A percentile compares a stretch with the other conserved stretches of the same genome.
These are phyloP conservation scores for Malassezia arunalokei DNA, from an alignment of 1,284 basidiomycete species.

Conservation along the genomic window DNA sequence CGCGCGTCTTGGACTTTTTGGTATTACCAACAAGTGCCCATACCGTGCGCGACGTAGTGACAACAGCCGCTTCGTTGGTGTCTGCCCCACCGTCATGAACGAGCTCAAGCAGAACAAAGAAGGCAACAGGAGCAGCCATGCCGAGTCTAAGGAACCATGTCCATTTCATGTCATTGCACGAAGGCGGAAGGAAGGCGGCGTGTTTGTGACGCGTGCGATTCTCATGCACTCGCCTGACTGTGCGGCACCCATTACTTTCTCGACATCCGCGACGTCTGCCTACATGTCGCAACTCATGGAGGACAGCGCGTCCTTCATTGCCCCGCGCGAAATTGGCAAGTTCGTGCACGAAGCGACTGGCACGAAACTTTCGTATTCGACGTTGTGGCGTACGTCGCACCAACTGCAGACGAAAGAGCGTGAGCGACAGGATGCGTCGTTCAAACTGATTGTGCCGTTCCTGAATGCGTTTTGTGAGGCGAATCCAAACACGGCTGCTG, in stretches of 20 bases:
- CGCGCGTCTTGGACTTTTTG: conserved; percentile 10
- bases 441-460: conserved; percentile 14
- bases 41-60: conserved; percentile 16
- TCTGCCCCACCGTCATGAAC: conserved; percentile 14
- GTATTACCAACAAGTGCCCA: conserved; percentile 17
- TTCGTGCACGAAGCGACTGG: conserved; percentile 16
- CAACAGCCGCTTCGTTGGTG: conserved; percentile 16
- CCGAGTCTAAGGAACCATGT: neutral
- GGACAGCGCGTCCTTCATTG: conserved; percentile 8
- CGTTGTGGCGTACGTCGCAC: conserved; percentile 16
- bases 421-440: conserved; percentile 16
- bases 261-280: conserved; percentile 15
- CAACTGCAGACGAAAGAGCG: conserved; percentile 13
- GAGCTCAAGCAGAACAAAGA: conserved; percentile 10
- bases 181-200: conserved; percentile 15
- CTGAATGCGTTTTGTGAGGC: conserved; percentile 16
- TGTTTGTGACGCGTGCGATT: conserved; percentile 13
- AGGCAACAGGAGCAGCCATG: neutral
- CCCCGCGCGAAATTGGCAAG: conserved; percentile 16
- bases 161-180: conserved; percentile 15
- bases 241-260: conserved; percentile 11
- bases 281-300: conserved; percentile 18
- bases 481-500: conserved; percentile 11
- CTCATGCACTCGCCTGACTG: conserved; percentile 9
- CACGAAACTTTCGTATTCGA: conserved; percentile 16